phyloP scores from a whole-genome alignment of 148 eudicot species.

The Simmondsia chinensis region DNA sequence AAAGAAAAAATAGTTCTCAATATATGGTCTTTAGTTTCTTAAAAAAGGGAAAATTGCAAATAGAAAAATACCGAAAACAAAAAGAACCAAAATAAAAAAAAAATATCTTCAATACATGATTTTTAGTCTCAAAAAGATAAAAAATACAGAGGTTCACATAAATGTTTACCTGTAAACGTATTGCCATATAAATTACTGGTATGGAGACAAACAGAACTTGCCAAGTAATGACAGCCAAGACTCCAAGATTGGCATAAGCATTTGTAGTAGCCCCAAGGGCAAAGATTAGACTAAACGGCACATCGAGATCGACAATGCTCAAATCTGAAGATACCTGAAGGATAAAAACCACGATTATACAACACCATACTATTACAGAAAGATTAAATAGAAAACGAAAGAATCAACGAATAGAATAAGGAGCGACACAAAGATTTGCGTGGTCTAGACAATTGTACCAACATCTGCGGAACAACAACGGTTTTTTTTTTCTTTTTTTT shows the following conservation, averaged over 20 bases:
- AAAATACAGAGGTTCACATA: neutral
- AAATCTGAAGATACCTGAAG: slow-evolving; percentile 72
- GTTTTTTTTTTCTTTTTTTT: too few relatives aligned
- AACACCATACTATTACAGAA: neutral
- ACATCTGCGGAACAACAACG: too few relatives aligned
- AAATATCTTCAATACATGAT: neutral
- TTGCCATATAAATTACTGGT: slow-evolving; percentile 58
- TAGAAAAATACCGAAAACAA: too few relatives aligned
- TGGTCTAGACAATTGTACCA: too few relatives aligned
- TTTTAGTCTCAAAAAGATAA: neutral
- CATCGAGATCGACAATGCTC: slow-evolving; percentile 78
- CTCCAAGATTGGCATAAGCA: slow-evolving; percentile 50
- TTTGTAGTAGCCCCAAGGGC: slow-evolving; percentile 51
- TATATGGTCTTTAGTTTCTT: too few relatives aligned
- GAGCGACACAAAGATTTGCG: too few relatives aligned
- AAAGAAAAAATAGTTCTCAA: too few relatives aligned
- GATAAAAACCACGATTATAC: neutral
- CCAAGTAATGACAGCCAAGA: slow-evolving; percentile 77
- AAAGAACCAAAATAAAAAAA: too few relatives aligned
- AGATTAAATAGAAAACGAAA: too few relatives aligned
- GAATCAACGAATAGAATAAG: too few relatives aligned
- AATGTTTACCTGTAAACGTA: slow-evolving; percentile 61
- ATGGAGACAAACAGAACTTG: slow-evolving; percentile 76
- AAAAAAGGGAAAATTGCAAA: too few relatives aligned
- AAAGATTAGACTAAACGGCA: slow-evolving; percentile 56